Evolutionary conservation across 2,329 filamentous ascomycete genomes (phyloP).

Genomic region (Alternaria dauci): DNA sequence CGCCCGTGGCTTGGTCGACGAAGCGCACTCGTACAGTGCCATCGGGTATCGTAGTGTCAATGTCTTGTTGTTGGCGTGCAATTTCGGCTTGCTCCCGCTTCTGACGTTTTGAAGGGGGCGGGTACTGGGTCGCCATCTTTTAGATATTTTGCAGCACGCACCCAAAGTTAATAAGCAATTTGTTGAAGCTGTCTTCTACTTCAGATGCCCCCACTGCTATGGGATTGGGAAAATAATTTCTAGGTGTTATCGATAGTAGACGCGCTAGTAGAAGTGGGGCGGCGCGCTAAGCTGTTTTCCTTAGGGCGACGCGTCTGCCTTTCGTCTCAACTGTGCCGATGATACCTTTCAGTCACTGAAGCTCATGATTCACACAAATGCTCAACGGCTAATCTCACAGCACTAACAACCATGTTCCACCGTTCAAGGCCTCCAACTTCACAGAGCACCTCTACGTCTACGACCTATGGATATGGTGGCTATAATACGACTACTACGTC

Average conservation of each 20-base stretch:
- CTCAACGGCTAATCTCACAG: constrained; percentile 31
- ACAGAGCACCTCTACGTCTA: constrained; percentile 42
- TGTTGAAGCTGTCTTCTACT: background rate
- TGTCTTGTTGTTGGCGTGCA: constrained; percentile 77
- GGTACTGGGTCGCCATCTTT: constrained; percentile 79
- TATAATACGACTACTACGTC: constrained; percentile 50
- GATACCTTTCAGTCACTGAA: background rate
- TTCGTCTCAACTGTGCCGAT: constrained; percentile 3
- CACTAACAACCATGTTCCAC: constrained; percentile 40
- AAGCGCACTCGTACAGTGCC: constrained; percentile 89
- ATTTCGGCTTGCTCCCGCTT: constrained; percentile 77
- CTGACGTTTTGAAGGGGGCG: constrained; percentile 89
- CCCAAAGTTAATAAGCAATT: background rate
- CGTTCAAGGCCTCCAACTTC: constrained; percentile 38
- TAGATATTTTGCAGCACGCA: background rate
- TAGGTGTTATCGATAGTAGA: constrained; percentile 34
- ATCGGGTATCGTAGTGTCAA: constrained; percentile 69
- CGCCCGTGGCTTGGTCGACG: constrained; percentile 77
- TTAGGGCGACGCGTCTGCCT: constrained; percentile 17
- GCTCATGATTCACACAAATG: constrained; percentile 11
- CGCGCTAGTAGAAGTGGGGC: constrained; percentile 28
- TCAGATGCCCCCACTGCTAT: constrained; percentile 1
- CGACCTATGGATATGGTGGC: constrained; percentile 46
- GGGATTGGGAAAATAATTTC: constrained; percentile 29
- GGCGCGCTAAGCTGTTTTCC: constrained; percentile 25